A percentile compares a stretch with the other conserved stretches of the same genome.
phyloP scores from a whole-genome alignment of 2,329 filamentous ascomycete species.

The Magnaporthiopsis poae region DNA sequence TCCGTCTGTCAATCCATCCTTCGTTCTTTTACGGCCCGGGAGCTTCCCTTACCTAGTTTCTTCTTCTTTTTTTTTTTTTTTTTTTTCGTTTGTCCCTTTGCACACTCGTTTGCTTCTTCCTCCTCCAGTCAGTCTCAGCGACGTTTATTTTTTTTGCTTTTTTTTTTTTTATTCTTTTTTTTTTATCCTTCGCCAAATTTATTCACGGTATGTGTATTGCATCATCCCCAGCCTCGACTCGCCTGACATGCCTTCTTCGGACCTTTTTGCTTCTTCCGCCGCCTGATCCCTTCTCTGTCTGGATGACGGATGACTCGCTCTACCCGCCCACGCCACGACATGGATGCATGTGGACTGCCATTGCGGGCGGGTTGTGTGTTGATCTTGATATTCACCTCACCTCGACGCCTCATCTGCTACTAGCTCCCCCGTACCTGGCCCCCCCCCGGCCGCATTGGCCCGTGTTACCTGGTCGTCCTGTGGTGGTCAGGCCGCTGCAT shows the following conservation, averaged over 20 bases:
- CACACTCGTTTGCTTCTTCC: not conserved
- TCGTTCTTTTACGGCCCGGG: not conserved
- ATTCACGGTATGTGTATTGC: not conserved
- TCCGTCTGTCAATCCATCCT: not conserved
- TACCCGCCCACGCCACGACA: not conserved
- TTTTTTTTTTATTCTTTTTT: not conserved
- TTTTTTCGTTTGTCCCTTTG: not conserved
- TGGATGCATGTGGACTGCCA: not conserved
- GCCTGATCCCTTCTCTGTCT: not conserved
- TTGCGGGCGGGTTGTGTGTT: not conserved
- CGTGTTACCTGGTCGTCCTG: not conserved
- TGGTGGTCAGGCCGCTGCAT: not conserved
- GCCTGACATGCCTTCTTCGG: not conserved
- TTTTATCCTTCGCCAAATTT: not conserved
- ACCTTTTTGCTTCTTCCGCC: not conserved
- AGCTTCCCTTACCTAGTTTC: not conserved
- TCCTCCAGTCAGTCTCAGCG: not conserved
- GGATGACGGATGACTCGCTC: not conserved
- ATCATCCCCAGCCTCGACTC: not conserved
- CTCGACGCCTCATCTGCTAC: too few relatives aligned
- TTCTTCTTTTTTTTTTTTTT: not conserved
- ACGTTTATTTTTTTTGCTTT: not conserved
- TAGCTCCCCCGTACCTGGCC: not conserved
- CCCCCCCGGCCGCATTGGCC: not conserved
- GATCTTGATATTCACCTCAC: not conserved